Evolutionary conservation across 2,329 filamentous ascomycete genomes (phyloP).

Genomic region (Fusarium falciforme): DNA sequence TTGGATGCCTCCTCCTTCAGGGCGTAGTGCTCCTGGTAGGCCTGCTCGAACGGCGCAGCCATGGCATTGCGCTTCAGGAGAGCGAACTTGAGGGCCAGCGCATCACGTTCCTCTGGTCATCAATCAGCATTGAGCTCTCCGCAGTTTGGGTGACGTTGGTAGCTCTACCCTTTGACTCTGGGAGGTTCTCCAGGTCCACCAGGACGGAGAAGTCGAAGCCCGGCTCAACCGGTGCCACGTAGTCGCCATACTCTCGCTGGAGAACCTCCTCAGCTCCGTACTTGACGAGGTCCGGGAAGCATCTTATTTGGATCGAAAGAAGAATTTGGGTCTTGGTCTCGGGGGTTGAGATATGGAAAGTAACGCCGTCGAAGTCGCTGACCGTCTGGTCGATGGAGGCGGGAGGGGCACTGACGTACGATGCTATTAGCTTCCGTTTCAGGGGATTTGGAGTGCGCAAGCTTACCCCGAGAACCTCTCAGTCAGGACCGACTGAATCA

Average conservation of each 20-base stretch:
- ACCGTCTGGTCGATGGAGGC: slow-evolving; percentile 96
- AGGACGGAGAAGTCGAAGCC: slow-evolving; percentile 97
- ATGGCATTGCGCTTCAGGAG: slow-evolving; percentile 98
- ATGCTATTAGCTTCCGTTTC: slow-evolving; percentile 51
- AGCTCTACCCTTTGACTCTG: slow-evolving; percentile 75
- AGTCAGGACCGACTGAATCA: slow-evolving; percentile 95
- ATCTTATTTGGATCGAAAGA: slow-evolving; percentile 94
- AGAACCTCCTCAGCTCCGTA: slow-evolving; percentile 95
- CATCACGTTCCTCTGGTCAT: slow-evolving; percentile 79
- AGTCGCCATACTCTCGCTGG: slow-evolving; percentile 92
- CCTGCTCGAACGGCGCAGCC: slow-evolving; percentile 97
- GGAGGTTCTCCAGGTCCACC: slow-evolving; percentile 89
- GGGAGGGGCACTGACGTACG: slow-evolving; percentile 76
- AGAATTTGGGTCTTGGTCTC: slow-evolving; percentile 94
- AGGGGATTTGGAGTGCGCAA: slow-evolving; percentile 17
- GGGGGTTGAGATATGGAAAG: slow-evolving; percentile 97
- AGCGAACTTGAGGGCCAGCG: slow-evolving; percentile 86
- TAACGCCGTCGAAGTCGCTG: slow-evolving; percentile 98
- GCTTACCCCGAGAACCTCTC: slow-evolving; percentile 90
- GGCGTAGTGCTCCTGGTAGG: slow-evolving; percentile 91
- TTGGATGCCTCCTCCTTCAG: slow-evolving; percentile 89
- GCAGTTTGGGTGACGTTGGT: background rate
- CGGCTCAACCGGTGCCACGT: slow-evolving; percentile 86
- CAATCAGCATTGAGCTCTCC: slow-evolving; percentile 21
- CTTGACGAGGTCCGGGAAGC: slow-evolving; percentile 89